Base-by-base conservation (phyloP, 257 asterid species). In the Nicotiana knightiana region DNA sequence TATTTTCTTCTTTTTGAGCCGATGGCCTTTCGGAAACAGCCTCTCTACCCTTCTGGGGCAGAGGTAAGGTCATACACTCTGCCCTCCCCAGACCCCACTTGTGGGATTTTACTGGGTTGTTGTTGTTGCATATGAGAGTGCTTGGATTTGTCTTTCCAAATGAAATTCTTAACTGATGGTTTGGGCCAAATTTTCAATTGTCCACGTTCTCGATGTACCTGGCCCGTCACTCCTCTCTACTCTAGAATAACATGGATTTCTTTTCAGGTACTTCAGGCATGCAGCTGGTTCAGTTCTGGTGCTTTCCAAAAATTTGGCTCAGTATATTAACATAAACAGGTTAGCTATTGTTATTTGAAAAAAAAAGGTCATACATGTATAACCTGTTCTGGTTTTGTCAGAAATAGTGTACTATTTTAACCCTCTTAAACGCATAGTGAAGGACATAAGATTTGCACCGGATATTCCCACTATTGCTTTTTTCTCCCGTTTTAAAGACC, bases 191-290 rank as follows among this genome's bases (percentile, higher is more conserved):
- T 24, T 46, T 53, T 35, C 61, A 46, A 43, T 71, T 51, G 53
- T 79, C 71, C 83, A 30, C 30, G 39, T 80, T 35, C 57, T 63
- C 26, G 18, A 68, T 67, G 63, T 88, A 54, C 68, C 82, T 53
- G 63, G 63, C 80, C 79, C 4, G 16, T 51, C 63, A 51, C 46
- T 51, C 63, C 37, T 21, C 33, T 51, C 46, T 75, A 75, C 80
- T 75, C 28, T 51, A 75, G 51, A 51, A 51, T 75, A 26, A 51
- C 63, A 51, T 75, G 63, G 28, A 51, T 75, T 75, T 75, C 63
- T 76, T 81, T 87, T 82, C 91, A 94, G 98, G 94, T 95, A 95
- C 91, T 92, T 92, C 85, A 97, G 98, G 57, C 99, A 93, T 84
- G 99, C 99, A 75, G 89, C 88, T 84, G 96, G 92, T 85, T 88